Base-by-base conservation (phyloP, 805 yeast species). In the Metschnikowia henanensis region DNA sequence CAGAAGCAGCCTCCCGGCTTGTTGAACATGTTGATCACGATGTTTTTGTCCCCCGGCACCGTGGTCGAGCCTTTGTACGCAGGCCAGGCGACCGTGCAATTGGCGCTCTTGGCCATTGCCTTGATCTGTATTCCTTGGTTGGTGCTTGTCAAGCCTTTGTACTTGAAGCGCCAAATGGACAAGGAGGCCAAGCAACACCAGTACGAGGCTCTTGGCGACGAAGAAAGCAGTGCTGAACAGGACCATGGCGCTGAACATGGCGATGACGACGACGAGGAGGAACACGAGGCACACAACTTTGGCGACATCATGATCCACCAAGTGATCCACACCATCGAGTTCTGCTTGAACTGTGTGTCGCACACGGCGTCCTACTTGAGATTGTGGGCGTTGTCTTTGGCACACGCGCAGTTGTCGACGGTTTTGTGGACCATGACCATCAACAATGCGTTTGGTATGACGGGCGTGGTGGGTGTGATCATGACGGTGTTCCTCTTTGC, bases 401-500 rank as follows among this genome's bases (percentile, higher is more conserved):
- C 99, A 0, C 99, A 92, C 68, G 95, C 96, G 12, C 98, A 92
- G 72, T 76, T 92, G 57, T 91, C 97, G 0, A 73, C 86, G n/a
- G 99, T 92, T 7, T 73, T 92, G 62, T 92, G 99, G 99, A 72
- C 84, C 30, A 94, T 94, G 99, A 94, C 99, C 2, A 77, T 94
- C 43, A 80, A 80, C 40, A 81, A 81, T 51, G 84, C 95, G 0
- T 92, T 94, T 64, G 78, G 80, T 6, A 52, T 72, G 3, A 73
- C 83, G 3, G 94, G 92, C 3, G 50, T 68, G 7, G 55, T 74
- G 4, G 95, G 96, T 10, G 85, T 89, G 1, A 50, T 83, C 21
- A 81, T 80, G 76, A 81, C 88, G 1, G 94, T 91, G 30, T 59
- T 85, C 19, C 68, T 94, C 61, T 94, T 94, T 64, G 96, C 85